A percentile compares a stretch with the other conserved stretches of the same genome.
These are phyloP conservation scores for Aspergillus coremiiformis DNA, from an alignment of 495 filamentous ascomycete species.

Conservation along the genomic window DNA sequence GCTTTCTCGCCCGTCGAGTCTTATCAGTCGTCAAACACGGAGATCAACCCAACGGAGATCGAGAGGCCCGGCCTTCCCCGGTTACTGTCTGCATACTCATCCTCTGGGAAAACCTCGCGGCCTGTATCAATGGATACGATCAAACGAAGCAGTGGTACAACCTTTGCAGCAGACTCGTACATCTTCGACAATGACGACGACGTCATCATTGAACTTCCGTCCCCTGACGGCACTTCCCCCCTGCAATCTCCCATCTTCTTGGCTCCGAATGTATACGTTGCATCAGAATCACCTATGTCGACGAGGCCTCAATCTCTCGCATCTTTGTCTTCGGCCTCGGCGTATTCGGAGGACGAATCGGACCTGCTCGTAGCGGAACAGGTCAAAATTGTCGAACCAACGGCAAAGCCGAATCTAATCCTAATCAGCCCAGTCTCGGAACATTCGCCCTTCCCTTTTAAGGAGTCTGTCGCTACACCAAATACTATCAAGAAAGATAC, in stretches of 20 bases:
- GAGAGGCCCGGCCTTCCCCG: slow-evolving; percentile 15
- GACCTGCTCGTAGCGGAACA: slow-evolving; percentile 34
- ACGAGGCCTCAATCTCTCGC: slow-evolving; percentile 12
- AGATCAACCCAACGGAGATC: slow-evolving; percentile 19
- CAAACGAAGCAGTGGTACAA: slow-evolving; percentile 33
- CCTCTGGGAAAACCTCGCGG: slow-evolving; percentile 21
- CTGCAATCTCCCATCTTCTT: slow-evolving; percentile 30
- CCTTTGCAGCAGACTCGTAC: slow-evolving; percentile 29
- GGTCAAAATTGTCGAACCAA: slow-evolving; percentile 30
- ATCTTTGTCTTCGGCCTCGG: slow-evolving; percentile 27
- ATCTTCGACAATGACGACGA: slow-evolving; percentile 34
- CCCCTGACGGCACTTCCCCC: slow-evolving; percentile 25
- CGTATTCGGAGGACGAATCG: slow-evolving; percentile 29
- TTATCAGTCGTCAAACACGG: slow-evolving; percentile 20
- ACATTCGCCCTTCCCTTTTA: slow-evolving; percentile 1
- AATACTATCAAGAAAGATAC: neutral
- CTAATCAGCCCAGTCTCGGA: slow-evolving; percentile 28
- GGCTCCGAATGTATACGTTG: slow-evolving; percentile 29
- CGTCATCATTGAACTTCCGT: slow-evolving; percentile 34
- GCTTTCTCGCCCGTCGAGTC: slow-evolving; percentile 29
- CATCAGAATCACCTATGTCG: slow-evolving; percentile 19
- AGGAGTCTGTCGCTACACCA: neutral
- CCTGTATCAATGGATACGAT: slow-evolving; percentile 38
- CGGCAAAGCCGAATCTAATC: slow-evolving; percentile 30
- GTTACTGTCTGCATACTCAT: slow-evolving; percentile 17